Evolutionary conservation across 345 rosid genomes (phyloP).

Genomic region (Camelina laxa): DNA sequence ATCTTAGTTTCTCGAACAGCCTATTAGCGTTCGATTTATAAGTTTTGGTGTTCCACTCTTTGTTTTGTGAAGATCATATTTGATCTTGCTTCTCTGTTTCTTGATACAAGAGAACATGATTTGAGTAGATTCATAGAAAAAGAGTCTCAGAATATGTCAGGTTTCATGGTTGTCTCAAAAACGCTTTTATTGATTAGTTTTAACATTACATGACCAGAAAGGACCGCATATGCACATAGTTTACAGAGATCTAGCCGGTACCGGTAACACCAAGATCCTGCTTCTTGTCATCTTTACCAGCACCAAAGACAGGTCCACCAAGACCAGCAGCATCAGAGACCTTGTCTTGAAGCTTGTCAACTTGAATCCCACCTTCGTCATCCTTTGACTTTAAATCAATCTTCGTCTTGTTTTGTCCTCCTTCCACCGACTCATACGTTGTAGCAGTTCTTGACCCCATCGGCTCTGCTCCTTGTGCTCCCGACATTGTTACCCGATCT

Average conservation of each 20-base stretch:
- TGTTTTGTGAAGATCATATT: background rate
- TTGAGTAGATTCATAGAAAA: background rate
- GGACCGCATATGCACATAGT: background rate
- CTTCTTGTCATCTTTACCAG: slow-evolving; percentile 51
- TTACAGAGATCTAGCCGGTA: slow-evolving; percentile 46
- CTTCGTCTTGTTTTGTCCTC: slow-evolving; percentile 60
- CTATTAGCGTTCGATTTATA: too few species aligned
- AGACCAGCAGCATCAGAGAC: slow-evolving; percentile 59
- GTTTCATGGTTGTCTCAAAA: background rate
- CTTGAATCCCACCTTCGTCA: slow-evolving; percentile 59
- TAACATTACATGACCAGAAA: slow-evolving; percentile 10
- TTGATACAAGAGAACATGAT: background rate
- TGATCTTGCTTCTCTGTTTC: background rate
- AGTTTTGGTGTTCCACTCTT: background rate
- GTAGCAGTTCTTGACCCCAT: slow-evolving; percentile 61
- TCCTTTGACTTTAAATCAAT: slow-evolving; percentile 48
- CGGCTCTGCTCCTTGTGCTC: slow-evolving; percentile 72
- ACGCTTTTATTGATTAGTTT: background rate
- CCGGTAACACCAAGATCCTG: slow-evolving; percentile 64
- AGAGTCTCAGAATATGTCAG: too few species aligned
- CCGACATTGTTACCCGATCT: slow-evolving; percentile 49
- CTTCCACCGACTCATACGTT: slow-evolving; percentile 52
- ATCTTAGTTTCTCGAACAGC: too few species aligned
- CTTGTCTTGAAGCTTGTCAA: slow-evolving; percentile 55
- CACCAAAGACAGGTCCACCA: slow-evolving; percentile 66